Percentiles rank a stretch among this genome's conserved stretches.
Evolutionary conservation across 257 asterid species (phyloP).

Genomic region (Misopates orontium): DNA sequence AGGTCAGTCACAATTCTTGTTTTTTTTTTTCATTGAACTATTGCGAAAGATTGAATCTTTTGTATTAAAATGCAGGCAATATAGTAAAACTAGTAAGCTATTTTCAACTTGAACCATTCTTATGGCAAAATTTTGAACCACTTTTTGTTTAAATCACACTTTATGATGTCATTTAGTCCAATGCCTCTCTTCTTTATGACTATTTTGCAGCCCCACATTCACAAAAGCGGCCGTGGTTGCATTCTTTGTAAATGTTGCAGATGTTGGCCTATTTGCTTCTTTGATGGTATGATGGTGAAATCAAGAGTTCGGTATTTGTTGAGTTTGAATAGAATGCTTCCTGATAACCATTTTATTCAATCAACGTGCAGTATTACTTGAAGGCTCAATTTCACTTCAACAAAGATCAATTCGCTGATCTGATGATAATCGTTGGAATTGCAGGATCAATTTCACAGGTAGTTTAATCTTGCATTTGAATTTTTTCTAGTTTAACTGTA

Average conservation of each 20-base stretch:
- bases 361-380: constrained; percentile 66
- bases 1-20: constrained; percentile 41
- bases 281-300: constrained; percentile 45
- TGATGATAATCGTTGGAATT: constrained; percentile 73
- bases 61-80: too few species aligned
- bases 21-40: background rate
- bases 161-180: too few species aligned
- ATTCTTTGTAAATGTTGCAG: constrained; percentile 68
- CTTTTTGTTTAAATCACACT: background rate
- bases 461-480: background rate
- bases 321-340: background rate
- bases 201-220: constrained; percentile 63
- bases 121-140: too few species aligned
- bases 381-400: constrained; percentile 87
- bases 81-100: too few species aligned
- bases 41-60: background rate
- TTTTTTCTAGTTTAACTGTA: background rate
- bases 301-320: too few species aligned
- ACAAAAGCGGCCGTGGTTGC: constrained; percentile 80
- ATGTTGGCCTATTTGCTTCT: constrained; percentile 69
- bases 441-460: constrained; percentile 90
- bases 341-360: background rate
- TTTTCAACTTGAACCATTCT: too few species aligned
- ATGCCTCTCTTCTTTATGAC: background rate
- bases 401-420: constrained; percentile 89